A percentile compares a stretch with the other conserved stretches of the same genome.
These are phyloP conservation scores for Boeremia exigua DNA, from an alignment of 2,329 filamentous ascomycete genomes.

Conservation along the genomic window DNA sequence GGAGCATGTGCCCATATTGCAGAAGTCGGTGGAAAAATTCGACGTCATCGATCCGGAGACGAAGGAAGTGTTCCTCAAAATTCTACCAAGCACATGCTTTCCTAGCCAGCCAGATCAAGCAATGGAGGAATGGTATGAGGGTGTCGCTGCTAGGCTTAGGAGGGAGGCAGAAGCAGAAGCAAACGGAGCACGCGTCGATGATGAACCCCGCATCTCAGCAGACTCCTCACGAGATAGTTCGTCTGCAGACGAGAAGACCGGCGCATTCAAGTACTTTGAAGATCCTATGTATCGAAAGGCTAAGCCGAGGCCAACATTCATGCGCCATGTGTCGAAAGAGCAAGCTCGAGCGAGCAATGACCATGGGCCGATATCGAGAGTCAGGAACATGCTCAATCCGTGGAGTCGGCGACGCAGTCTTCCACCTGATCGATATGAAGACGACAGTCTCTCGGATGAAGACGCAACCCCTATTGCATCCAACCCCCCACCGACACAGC, in stretches of 20 bases:
- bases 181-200: conserved; percentile 25
- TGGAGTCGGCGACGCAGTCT: conserved; percentile 36
- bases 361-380: conserved; percentile 36
- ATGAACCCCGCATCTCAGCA: conserved; percentile 39
- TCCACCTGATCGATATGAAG: conserved; percentile 33
- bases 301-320: conserved; percentile 51
- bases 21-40: conserved; percentile 80
- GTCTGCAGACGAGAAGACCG: conserved; percentile 51
- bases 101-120: conserved; percentile 75
- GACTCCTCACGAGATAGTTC: conserved; percentile 45
- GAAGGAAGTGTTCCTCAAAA: conserved; percentile 62
- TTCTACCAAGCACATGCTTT: conserved; percentile 71
- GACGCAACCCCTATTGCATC: conserved; percentile 38
- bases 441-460: conserved; percentile 39
- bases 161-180: conserved; percentile 61
- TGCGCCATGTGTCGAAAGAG: conserved; percentile 48
- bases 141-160: conserved; percentile 73
- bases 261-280: conserved; percentile 56
- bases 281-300: conserved; percentile 57
- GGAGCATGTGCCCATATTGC: conserved; percentile 84
- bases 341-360: conserved; percentile 38
- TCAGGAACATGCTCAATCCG: conserved; percentile 47
- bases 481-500: conserved; percentile 26
- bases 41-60: conserved; percentile 74
- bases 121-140: conserved; percentile 86